Base-by-base conservation (phyloP, 2,329 filamentous ascomycete genomes). In the Fusarium nematophilum region DNA sequence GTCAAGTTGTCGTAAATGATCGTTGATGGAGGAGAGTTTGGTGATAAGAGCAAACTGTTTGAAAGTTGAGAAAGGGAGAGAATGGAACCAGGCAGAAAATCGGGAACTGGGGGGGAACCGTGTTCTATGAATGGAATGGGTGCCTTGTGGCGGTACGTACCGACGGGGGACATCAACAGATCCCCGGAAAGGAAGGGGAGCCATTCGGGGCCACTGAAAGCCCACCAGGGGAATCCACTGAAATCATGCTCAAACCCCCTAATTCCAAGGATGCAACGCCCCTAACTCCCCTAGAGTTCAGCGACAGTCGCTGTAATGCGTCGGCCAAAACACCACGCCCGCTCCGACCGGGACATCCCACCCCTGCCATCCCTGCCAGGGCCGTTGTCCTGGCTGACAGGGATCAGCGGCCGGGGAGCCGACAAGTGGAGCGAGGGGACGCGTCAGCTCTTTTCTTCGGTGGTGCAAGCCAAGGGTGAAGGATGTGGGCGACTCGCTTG, bases 111-210 rank as follows among this genome's bases (percentile, higher is more conserved):
- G 71, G n/a, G 66, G 66, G 61, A 39, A 48, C 44, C 53, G 64
- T 64, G 62, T 61, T 71, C 70, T 75, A 71, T 73, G 69, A 72
- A 73, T 71, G 72, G 67, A 66, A 68, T 63, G 66, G 66, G 45
- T 70, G 70, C 69, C 68, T 72, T 69, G 33, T 29, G 18, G 33
- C 17, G 53, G 60, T 58, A 64, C 60, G 60, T 64, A 64, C 57
- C 60, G 7, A 27, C 46, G 30, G 57, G 60, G 51, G 33, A 57
- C 34, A 27, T 61, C 50, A 52, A 37, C 47, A 39, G 47, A 52
- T 33, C 62, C 57, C 59, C 61, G 53, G 38, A 39, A 23, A 50
- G 36, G 34, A 44, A 42, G 49, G 46, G 43, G 53, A 36, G 40
- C 37, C 38, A 33, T 23, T 33, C 40, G 38, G 47, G 42, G 56